These are phyloP conservation scores for Nakazawaea holstii DNA, from an alignment of 805 yeast genomes.

Conservation along the genomic window DNA sequence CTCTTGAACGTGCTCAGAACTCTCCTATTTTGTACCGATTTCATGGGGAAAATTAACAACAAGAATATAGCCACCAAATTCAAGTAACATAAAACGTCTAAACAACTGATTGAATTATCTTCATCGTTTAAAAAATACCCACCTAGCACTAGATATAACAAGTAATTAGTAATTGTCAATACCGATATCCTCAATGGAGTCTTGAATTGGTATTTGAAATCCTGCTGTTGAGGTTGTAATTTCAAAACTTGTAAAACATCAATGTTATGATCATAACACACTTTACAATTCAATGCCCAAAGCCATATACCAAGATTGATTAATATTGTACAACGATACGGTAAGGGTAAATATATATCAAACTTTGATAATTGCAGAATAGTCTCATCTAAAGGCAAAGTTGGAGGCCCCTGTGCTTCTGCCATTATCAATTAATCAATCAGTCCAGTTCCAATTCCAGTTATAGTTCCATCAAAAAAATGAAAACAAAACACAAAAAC, in stretches of 20 bases:
- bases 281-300: slow-evolving; percentile 44
- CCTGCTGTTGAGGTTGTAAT: slow-evolving; percentile 24
- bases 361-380: slow-evolving; percentile 16
- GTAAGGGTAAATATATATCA: slow-evolving; percentile 37
- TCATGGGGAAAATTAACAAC: slow-evolving; percentile 30
- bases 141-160: slow-evolving; percentile 21
- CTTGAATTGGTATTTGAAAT: slow-evolving; percentile 10
- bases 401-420: slow-evolving; percentile 3
- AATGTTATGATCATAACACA: slow-evolving; percentile 32
- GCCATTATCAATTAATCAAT: slow-evolving; percentile 4
- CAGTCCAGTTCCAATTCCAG: neutral
- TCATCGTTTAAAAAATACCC: slow-evolving; percentile 11
- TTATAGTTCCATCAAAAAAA: too few species aligned
- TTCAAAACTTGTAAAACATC: slow-evolving; percentile 41
- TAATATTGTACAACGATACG: slow-evolving; percentile 44
- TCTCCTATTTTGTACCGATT: slow-evolving; percentile 31
- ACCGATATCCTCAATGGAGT: slow-evolving; percentile 18
- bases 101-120: slow-evolving; percentile 20
- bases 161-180: slow-evolving; percentile 22
- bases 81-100: slow-evolving; percentile 32
- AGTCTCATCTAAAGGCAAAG: slow-evolving; percentile 10
- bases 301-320: slow-evolving; percentile 45
- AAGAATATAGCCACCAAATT: slow-evolving; percentile 30
- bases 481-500: too few species aligned
- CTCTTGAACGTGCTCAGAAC: slow-evolving; percentile 46